Base-by-base conservation (phyloP, 805 yeast species). In the Ogataea naganishii region DNA sequence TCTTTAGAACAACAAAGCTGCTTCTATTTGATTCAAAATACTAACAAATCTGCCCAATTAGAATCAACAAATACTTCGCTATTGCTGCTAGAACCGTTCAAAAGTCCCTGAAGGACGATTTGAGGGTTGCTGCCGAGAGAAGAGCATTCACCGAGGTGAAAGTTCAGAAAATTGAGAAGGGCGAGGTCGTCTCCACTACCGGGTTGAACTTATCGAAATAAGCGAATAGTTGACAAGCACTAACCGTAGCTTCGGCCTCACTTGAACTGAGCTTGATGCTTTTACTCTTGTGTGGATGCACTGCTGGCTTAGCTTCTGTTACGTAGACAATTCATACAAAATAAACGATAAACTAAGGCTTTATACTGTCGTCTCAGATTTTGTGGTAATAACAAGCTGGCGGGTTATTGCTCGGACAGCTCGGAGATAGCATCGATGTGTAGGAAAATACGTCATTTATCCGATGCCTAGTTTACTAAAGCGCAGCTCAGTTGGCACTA, bases 61-160 rank as follows among this genome's bases (percentile, higher is more conserved):
- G 80, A 43, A 75, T 80, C 68, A 84, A 83, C 80, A 82, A 79
- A 60, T 89, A 89, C 64, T 70, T 88, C 60, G 74, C 95, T 44
- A 71, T 89, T 53, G 83, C 96, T 52, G 95, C 96, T 53, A 76
- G 76, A 58, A 73, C 94, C 39, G 74, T 85, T 47, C 85, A 96
- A 68, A 67, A 70, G 49, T 79, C 96, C 30, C 74, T 89, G 57
- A 89, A 89, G 69, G 76, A 86, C 41, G 95, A 88, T 51, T 59
- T 74, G 54, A 82, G 80, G 58, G 80, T 73, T 40, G 71, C 66
- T 38, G 80, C 80, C 43, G 72, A 75, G 50, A 72, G 69, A 58
- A 82, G 94, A 69, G 78, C 78, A 45, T 42, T 60, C 50, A 60
- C 81, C 40, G 97, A 89, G 52, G 81, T 76, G 46, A 74, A 73